Evolutionary conservation across 768 basidiomycete genomes (phyloP), one percentile per base, ranked within the genome.

Genomic region (Tephrocybe rancida): DNA sequence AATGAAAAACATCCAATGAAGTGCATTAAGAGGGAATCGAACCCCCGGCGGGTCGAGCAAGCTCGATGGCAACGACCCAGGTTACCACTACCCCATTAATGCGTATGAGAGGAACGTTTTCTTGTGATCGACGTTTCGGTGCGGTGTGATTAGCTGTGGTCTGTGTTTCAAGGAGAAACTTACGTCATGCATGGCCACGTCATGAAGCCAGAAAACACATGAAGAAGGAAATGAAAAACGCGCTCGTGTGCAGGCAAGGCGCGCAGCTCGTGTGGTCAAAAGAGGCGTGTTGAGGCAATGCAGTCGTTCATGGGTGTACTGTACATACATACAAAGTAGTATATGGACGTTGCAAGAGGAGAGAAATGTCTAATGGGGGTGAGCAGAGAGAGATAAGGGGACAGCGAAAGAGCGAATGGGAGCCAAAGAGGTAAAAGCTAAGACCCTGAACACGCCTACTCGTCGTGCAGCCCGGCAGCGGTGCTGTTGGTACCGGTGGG

Each of bases 21-120:
- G n/a, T 86, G 86, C 86, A 87, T 87, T 85, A 87, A 87, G 85
- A 57, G 86, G 85, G 86, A 87, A 88, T 88, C 84, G 85, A 88
- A 88, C 86, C 85, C 85, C 85, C 86, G 86, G 86, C 86, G 86
- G 86, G 84, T 87, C 86, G 85, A 83, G 58, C n/a, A n/a, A n/a
- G n/a, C n/a, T n/a, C n/a, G 56, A 64, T 81, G 79, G 79, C 80
- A 81, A 81, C 80, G 79, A 81, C 79, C 79, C 78, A 81, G 79
- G 79, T 81, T 79, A 81, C 77, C 79, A 81, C 79, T 80, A 81
- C 80, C 78, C 79, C 77, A 81, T 78, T 80, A 75, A 81, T 80
- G 78, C 75, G 13, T n/a, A n/a, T n/a, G n/a, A n/a, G n/a, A n/a
- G n/a, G n/a, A n/a, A n/a, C n/a, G n/a, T n/a, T n/a, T n/a, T n/a